Conservation (phyloP, 2,329 filamentous ascomycete species). For the Penicillium paneum region DNA sequence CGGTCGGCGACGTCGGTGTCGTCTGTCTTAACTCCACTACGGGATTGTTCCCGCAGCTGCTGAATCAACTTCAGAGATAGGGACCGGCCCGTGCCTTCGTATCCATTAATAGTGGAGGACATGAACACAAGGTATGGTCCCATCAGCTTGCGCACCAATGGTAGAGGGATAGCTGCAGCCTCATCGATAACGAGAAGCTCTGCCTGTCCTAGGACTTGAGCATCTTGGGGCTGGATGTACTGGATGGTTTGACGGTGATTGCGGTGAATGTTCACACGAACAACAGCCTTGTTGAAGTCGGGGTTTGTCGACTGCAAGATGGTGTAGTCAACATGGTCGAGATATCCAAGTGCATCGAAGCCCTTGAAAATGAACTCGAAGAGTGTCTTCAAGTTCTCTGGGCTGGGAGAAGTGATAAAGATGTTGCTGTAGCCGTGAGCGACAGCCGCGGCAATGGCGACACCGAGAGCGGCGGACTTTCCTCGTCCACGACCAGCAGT, state of each 20-base stretch:
- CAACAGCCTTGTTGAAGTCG: conserved; percentile 98
- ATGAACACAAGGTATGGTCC: conserved; percentile 97
- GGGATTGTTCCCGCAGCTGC: conserved; percentile 89
- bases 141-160: conserved; percentile 88
- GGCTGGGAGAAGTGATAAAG: conserved; percentile 96
- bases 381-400: conserved; percentile 96
- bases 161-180: conserved; percentile 91
- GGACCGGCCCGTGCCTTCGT: conserved; percentile 93
- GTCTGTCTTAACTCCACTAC: conserved; percentile 57
- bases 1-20: conserved; percentile 71
- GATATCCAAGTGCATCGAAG: conserved; percentile 89
- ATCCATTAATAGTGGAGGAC: conserved; percentile 98
- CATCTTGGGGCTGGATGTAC: conserved; percentile 95
- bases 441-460: conserved; percentile 89
- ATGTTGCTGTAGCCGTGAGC: conserved; percentile 98
- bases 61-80: conserved; percentile 95
- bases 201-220: conserved; percentile 90
- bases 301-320: conserved; percentile 98
- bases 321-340: conserved; percentile 94
- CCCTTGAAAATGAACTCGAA: conserved; percentile 99
- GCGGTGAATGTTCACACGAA: conserved; percentile 90
- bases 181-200: conserved; percentile 96
- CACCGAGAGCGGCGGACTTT: conserved; percentile 93
- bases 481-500: conserved; percentile 92
- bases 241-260: conserved; percentile 97